Base-by-base conservation (phyloP, 2,329 filamentous ascomycete genomes). In the Aspergillus sergii region DNA sequence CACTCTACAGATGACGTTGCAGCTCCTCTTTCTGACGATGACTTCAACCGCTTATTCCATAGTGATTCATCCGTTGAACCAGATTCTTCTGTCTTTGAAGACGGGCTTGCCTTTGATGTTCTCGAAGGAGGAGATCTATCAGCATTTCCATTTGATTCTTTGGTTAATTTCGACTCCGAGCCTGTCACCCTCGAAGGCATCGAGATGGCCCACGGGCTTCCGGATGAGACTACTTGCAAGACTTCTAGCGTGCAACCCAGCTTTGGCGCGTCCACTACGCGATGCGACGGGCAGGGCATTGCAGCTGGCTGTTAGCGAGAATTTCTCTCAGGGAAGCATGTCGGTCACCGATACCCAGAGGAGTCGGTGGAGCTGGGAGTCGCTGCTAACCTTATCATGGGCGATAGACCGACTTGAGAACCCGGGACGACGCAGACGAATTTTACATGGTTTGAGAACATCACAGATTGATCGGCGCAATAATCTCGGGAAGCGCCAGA, bases 81-180 rank as follows among this genome's bases (percentile, higher is more conserved):
- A 88, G 86, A 92, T 92, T 81, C 86, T 88, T 86, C 86, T 84
- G 82, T 91, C 89, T 81, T 89, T 90, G 88, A 92, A 85, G 86
- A 86, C 84, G 86, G 86, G 85, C 84, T 92, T 86, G 84, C 89
- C 86, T 84, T 90, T 92, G 86, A 88, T 81, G 83, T 89, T 90
- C 72, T 81, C 79, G 74, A 79, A 76, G 75, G 75, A 74, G 78
- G 79, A 82, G 79, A 80, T 80, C 74, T 78, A 77, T 77, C 78
- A 73, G 75, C 78, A 79, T 80, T 83, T 81, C 73, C 80, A 77
- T 82, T 82, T 83, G 81, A 83, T 83, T 82, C 81, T 79, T 74
- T 83, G 80, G 81, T 83, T 83, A 78, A 83, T 83, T 82, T 82
- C 79, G 80, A 82, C 80, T 77, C 81, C 81, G 81, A 82, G 68